phyloP scores from a whole-genome alignment of 495 filamentous ascomycete species.

The Lasiosphaeris hirsuta region DNA sequence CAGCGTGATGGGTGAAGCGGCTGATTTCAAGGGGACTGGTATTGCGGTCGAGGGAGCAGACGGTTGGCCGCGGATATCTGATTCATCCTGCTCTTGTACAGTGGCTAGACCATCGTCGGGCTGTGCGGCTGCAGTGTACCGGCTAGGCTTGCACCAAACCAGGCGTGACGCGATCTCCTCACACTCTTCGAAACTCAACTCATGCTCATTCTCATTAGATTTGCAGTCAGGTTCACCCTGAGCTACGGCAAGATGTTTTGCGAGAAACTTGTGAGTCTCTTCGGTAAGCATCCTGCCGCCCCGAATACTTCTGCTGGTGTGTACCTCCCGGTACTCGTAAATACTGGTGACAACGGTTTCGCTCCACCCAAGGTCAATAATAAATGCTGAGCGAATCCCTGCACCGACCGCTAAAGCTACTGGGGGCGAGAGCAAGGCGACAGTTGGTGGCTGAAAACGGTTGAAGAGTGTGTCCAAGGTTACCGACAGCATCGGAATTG shows the following conservation, averaged over 20 bases:
- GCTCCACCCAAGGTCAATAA: conserved; percentile 88
- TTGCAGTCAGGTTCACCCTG: conserved; percentile 15
- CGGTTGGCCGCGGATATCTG: conserved; percentile 12
- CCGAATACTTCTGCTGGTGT: conserved; percentile 62
- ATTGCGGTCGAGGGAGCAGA: background rate
- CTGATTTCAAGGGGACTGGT: conserved; percentile 48
- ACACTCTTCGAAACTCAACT: conserved; percentile 66
- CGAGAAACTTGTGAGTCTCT: conserved; percentile 65
- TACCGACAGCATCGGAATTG: conserved; percentile 72
- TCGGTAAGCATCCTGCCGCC: conserved; percentile 67
- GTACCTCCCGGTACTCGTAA: conserved; percentile 84
- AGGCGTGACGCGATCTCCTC: conserved; percentile 72
- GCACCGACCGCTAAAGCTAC: conserved; percentile 70
- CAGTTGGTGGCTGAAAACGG: conserved; percentile 73
- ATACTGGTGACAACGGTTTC: conserved; percentile 79
- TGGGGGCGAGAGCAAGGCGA: conserved; percentile 74
- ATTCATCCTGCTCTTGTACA: conserved; percentile 49
- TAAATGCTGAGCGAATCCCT: conserved; percentile 73
- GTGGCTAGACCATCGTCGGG: conserved; percentile 40
- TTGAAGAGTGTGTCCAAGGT: conserved; percentile 72
- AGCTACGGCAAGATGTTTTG: conserved; percentile 26
- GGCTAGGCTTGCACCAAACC: conserved; percentile 64
- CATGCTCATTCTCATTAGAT: conserved; percentile 15
- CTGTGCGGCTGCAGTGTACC: conserved; percentile 5
- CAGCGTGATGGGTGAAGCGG: conserved; percentile 46